Conservation (phyloP, 495 filamentous ascomycete species). For the Aspergillus hancockii region DNA sequence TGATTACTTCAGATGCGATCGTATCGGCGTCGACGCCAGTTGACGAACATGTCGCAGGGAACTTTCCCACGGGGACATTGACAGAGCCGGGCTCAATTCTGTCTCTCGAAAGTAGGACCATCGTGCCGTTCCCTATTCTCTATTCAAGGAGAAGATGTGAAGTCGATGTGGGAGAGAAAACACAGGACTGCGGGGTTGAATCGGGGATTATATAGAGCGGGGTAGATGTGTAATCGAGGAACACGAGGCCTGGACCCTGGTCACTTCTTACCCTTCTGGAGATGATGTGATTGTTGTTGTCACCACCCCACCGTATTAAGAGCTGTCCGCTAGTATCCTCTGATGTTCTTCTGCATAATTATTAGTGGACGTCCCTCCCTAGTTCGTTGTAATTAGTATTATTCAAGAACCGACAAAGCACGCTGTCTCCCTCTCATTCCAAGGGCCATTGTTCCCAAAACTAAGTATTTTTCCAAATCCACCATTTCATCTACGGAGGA, state of each 20-base stretch:
- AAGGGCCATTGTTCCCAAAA: too few relatives aligned
- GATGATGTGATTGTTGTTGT: background rate
- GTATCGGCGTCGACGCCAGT: conserved; percentile 44
- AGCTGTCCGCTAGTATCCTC: background rate
- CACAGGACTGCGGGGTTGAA: background rate
- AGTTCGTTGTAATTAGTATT: too few relatives aligned
- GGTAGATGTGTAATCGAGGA: background rate
- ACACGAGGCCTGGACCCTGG: background rate
- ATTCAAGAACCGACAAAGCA: too few relatives aligned
- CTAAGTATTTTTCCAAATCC: too few relatives aligned
- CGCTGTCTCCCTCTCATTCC: too few relatives aligned
- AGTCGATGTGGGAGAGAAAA: background rate
- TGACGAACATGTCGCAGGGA: conserved; percentile 31
- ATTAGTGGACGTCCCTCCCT: too few relatives aligned
- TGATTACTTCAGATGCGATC: conserved; percentile 46
- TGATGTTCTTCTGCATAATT: too few relatives aligned
- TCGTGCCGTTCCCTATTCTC: background rate
- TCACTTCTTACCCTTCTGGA: background rate
- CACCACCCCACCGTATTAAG: background rate
- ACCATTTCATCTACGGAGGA: too few relatives aligned
- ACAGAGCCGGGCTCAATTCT: conserved; percentile 61
- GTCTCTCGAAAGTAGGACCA: conserved; percentile 48
- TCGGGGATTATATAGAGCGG: background rate
- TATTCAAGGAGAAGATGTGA: background rate
- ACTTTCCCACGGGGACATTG: conserved; percentile 44